Percentiles rank a stretch among this genome's conserved stretches.
phyloP scores from a whole-genome alignment of 306 rosid species.

The Canavalia gladiata region DNA sequence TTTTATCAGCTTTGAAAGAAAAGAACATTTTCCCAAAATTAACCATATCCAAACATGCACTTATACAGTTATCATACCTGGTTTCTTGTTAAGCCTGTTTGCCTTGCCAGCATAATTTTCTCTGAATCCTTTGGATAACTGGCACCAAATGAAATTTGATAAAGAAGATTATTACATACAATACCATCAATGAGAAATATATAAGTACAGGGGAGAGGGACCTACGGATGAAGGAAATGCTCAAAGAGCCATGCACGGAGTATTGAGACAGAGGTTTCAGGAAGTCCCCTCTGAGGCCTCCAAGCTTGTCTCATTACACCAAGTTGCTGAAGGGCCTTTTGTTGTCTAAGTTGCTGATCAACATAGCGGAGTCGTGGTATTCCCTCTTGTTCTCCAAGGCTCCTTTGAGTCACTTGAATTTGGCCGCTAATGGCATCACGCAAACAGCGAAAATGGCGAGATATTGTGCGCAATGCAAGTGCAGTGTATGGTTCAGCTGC shows the following conservation, averaged over 20 bases:
- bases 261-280: slow-evolving; percentile 88
- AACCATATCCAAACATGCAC: neutral
- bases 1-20: neutral
- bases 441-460: slow-evolving; percentile 82
- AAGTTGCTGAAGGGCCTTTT: slow-evolving; percentile 79
- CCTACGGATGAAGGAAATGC: slow-evolving; percentile 94
- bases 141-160: slow-evolving; percentile 34
- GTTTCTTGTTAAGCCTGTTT: slow-evolving; percentile 84
- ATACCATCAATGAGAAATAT: neutral
- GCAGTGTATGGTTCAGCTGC: slow-evolving; percentile 78
- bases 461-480: slow-evolving; percentile 75
- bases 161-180: neutral
- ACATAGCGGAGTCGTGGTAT: slow-evolving; percentile 90
- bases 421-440: slow-evolving; percentile 80
- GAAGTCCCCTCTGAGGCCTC: slow-evolving; percentile 98
- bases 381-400: slow-evolving; percentile 83
- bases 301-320: slow-evolving; percentile 82
- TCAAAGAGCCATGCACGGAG: slow-evolving; percentile 96
- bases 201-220: neutral
- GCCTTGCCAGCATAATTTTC: slow-evolving; percentile 83
- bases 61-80: slow-evolving; percentile 59
- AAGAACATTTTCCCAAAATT: neutral
- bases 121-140: slow-evolving; percentile 94
- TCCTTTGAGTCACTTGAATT: slow-evolving; percentile 69
- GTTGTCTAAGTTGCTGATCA: slow-evolving; percentile 87